Conservation (phyloP, 345 rosid genomes). For the Rhodamnia rubescens region DNA sequence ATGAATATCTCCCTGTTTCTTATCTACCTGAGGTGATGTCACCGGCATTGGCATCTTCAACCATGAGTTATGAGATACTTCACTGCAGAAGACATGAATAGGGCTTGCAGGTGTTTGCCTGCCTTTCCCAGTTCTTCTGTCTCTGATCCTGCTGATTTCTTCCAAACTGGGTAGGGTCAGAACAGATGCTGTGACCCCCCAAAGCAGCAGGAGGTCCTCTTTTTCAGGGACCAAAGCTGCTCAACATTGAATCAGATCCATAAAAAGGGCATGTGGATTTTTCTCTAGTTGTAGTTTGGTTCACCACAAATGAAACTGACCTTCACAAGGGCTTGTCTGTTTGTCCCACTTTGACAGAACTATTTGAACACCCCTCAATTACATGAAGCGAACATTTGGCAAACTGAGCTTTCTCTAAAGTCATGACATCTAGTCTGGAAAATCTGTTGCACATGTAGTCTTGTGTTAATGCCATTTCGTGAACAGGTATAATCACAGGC, state of each 20-base stretch:
- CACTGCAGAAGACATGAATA: background rate
- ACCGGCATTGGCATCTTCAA: background rate
- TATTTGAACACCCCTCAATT: background rate
- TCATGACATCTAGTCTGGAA: background rate
- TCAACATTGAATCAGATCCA: conserved; percentile 10
- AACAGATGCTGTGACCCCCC: background rate
- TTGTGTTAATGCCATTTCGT: background rate
- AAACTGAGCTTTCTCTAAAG: background rate
- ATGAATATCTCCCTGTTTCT: background rate
- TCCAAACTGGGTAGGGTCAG: background rate
- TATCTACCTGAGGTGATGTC: background rate
- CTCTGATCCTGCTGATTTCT: background rate
- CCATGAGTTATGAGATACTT: background rate
- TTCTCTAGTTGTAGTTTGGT: background rate
- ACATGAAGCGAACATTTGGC: background rate
- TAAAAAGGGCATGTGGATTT: conserved; percentile 10
- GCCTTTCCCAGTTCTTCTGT: background rate
- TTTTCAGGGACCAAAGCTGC: background rate
- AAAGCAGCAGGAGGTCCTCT: background rate
- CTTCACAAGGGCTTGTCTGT: conserved; percentile 29
- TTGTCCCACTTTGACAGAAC: background rate
- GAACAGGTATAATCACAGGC: background rate
- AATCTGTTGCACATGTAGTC: background rate
- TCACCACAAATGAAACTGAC: conserved; percentile 2
- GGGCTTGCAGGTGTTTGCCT: background rate